Evolutionary conservation across 208 protist species (phyloP).

Genomic region (Crithidia thermophila): DNA sequence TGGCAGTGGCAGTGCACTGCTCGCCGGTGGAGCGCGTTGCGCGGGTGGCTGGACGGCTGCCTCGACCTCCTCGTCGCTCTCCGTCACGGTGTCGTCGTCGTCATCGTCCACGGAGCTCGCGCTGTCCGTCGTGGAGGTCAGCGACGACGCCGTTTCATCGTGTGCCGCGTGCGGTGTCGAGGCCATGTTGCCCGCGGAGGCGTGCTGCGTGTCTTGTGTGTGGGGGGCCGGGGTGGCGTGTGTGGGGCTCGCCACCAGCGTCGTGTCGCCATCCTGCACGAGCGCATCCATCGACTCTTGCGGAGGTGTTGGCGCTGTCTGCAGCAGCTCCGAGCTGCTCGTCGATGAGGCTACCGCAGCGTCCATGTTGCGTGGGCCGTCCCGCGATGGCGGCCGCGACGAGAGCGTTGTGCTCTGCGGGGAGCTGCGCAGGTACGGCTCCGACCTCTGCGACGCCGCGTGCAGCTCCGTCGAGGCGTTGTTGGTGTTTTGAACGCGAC

Average conservation of each 20-base stretch:
- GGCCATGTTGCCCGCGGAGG: too few relatives aligned
- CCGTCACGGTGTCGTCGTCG: background rate
- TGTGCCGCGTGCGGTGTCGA: too few relatives aligned
- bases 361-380: background rate
- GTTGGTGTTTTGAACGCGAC: background rate
- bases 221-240: background rate
- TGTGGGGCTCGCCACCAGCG: background rate
- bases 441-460: background rate
- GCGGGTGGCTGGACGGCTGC: too few relatives aligned
- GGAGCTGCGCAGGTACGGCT: background rate
- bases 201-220: background rate
- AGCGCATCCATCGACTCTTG: background rate
- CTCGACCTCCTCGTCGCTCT: background rate
- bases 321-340: background rate
- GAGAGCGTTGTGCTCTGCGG: background rate
- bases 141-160: background rate
- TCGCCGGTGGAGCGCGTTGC: too few relatives aligned
- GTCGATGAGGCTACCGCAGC: background rate
- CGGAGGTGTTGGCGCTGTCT: background rate
- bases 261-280: background rate
- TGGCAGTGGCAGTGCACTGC: too few relatives aligned
- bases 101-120: too few relatives aligned
- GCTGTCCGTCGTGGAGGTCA: conserved; percentile 5
- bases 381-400: conserved; percentile 7
- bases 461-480: background rate